phyloP scores from a whole-genome alignment of 805 yeast species.

The Pichia membranifaciens region DNA sequence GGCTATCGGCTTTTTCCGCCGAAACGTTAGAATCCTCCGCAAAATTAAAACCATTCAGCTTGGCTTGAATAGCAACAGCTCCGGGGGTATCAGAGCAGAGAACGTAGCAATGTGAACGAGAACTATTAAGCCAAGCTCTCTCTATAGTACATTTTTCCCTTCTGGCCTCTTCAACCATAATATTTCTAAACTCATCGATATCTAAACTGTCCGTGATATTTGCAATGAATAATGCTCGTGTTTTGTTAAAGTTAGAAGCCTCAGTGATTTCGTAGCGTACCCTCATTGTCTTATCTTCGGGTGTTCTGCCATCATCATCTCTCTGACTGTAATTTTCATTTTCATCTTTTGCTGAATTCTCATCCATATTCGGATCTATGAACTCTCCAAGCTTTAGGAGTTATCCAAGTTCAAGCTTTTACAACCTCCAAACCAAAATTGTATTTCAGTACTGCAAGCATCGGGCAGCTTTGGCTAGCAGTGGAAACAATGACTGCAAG shows the following conservation, averaged over 20 bases:
- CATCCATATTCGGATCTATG: too few relatives aligned
- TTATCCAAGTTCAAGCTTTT: too few relatives aligned
- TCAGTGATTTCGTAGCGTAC: not conserved
- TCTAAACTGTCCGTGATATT: constrained; percentile 37
- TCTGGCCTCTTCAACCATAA: constrained; percentile 30
- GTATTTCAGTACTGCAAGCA: too few relatives aligned
- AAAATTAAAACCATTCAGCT: constrained; percentile 32
- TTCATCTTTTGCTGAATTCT: too few relatives aligned
- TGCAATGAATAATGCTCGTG: constrained; percentile 41
- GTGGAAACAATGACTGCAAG: too few relatives aligned
- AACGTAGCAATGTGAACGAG: constrained; percentile 39
- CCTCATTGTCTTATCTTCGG: too few relatives aligned
- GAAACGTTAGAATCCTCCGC: not conserved
- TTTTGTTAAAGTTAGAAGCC: constrained; percentile 32
- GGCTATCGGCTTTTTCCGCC: constrained; percentile 14
- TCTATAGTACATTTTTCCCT: constrained; percentile 28
- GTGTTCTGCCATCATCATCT: too few relatives aligned
- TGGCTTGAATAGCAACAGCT: constrained; percentile 32
- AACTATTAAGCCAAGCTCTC: constrained; percentile 40
- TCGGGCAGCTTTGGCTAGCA: too few relatives aligned
- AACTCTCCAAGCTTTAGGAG: too few relatives aligned
- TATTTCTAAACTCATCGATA: constrained; percentile 34
- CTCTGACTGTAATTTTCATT: too few relatives aligned
- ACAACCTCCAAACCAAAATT: too few relatives aligned
- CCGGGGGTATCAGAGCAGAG: constrained; percentile 37